Conservation (phyloP, 768 basidiomycete species). For the Amanita rubescens region DNA sequence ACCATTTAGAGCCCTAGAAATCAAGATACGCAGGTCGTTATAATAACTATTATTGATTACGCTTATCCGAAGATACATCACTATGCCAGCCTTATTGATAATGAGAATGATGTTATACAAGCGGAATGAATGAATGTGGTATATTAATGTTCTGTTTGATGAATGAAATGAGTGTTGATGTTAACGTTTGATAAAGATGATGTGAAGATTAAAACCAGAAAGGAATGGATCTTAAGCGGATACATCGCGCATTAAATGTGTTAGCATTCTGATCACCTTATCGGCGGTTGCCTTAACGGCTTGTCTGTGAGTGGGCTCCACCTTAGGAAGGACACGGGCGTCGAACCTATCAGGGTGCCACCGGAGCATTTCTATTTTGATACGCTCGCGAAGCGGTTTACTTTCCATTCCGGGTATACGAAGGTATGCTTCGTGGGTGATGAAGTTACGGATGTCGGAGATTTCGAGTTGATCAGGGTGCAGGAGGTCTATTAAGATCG, state of each 20-base stretch:
- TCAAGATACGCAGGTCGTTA: slow-evolving; percentile 19
- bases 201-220: not conserved
- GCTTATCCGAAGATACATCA: not conserved
- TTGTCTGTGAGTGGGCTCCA: slow-evolving; percentile 24
- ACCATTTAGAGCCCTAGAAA: slow-evolving; percentile 46
- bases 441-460: slow-evolving; percentile 31
- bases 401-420: slow-evolving; percentile 18
- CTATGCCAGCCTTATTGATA: not conserved
- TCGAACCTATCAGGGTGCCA: slow-evolving; percentile 55
- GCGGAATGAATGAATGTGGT: not conserved
- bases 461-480: slow-evolving; percentile 27
- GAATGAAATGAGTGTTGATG: not conserved
- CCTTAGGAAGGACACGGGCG: slow-evolving; percentile 24
- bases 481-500: slow-evolving; percentile 20
- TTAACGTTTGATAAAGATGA: not conserved
- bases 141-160: not conserved
- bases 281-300: slow-evolving; percentile 30
- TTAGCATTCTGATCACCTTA: slow-evolving; percentile 34
- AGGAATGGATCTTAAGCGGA: not conserved
- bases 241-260: slow-evolving; percentile 6
- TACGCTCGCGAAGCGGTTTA: slow-evolving; percentile 26
- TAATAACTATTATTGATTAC: slow-evolving; percentile 4
- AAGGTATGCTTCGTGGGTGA: slow-evolving; percentile 17
- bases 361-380: slow-evolving; percentile 39
- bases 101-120: not conserved